Percentiles rank a stretch among this genome's conserved stretches.
These are phyloP conservation scores for Ramularia endophylla DNA, from an alignment of 2,329 filamentous ascomycete species.

Conservation along the genomic window DNA sequence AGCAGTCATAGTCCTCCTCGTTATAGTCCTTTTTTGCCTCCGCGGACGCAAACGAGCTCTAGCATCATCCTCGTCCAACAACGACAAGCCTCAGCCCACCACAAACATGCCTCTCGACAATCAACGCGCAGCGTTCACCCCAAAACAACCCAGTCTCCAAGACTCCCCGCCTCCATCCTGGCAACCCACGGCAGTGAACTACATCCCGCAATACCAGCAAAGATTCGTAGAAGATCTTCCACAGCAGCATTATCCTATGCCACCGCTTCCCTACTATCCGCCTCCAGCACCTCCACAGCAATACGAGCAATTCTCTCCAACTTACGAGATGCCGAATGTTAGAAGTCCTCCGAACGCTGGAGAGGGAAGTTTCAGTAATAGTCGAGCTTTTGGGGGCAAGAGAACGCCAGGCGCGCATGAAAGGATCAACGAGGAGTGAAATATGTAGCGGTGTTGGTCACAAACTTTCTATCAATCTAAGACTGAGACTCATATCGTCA, in stretches of 20 bases:
- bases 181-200: background rate
- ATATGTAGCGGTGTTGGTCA: no score
- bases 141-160: background rate
- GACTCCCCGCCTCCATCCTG: background rate
- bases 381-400: no score
- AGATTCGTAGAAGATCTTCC: background rate
- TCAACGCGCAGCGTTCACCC: constrained; percentile 1
- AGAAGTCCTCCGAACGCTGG: constrained; percentile 1
- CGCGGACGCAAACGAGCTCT: constrained; percentile 30
- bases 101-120: constrained; percentile 1
- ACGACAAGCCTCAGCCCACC: background rate
- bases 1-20: constrained; percentile 23
- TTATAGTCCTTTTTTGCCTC: constrained; percentile 32
- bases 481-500: no score
- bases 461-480: no score
- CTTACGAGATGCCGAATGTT: constrained; percentile 8
- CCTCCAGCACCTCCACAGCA: constrained; percentile 3
- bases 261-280: constrained; percentile 3
- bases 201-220: background rate
- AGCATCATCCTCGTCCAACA: background rate
- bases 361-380: no score
- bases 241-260: background rate
- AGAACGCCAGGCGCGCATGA: no score
- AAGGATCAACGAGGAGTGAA: no score
- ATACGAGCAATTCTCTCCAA: constrained; percentile 1